Base-by-base conservation (phyloP, 2,329 filamentous ascomycete genomes). In the Pseudogymnoascus sp. region DNA sequence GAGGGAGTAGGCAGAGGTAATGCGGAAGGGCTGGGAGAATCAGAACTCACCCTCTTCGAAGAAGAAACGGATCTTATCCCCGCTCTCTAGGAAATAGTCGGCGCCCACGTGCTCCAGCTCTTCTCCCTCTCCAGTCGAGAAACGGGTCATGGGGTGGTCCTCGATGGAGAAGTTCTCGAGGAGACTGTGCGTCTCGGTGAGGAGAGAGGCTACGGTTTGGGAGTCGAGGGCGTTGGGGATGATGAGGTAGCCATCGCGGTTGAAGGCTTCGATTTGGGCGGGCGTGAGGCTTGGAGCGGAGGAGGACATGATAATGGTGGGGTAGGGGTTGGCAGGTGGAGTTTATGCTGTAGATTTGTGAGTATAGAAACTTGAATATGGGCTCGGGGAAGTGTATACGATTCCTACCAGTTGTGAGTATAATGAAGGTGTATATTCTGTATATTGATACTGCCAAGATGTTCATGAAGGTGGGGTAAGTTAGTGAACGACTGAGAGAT, bases 21-120 rank as follows among this genome's bases (percentile, higher is more conserved):
- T 25, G 12, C 2, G 0, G 12, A 5, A 9, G 41, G 12, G 8
- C 12, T 12, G 1, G 2, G 40, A 14, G 9, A 14, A 43, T 43
- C 45, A 38, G 28, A 33, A 59, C 65, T 7, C 71, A 80, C 80
- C 80, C 76, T 96, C 91, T 76, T 97, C 93, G 76, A 97, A 96
- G 83, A 97, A 97, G 83, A 96, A 97, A 64, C 92, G 89, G 65
- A 97, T 80, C 77, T 97, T 93, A 80, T 97, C 90, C 65, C 91
- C 92, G 2, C 89, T 95, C 1, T 81, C 83, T 2, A 97, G 85
- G 78, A 99, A 97, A 81, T 99, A 99, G 72, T 89, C 86, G 78
- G 97, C 95, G 65, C 93, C 93, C 9, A 97, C 90, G 77, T 97
- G 93, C 65, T 87, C 83, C n/a, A n/a, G n/a, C n/a, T n/a, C 76